Evolutionary conservation across 73 alveolate species (phyloP).

Genomic region (Tetrahymena thermophila): DNA sequence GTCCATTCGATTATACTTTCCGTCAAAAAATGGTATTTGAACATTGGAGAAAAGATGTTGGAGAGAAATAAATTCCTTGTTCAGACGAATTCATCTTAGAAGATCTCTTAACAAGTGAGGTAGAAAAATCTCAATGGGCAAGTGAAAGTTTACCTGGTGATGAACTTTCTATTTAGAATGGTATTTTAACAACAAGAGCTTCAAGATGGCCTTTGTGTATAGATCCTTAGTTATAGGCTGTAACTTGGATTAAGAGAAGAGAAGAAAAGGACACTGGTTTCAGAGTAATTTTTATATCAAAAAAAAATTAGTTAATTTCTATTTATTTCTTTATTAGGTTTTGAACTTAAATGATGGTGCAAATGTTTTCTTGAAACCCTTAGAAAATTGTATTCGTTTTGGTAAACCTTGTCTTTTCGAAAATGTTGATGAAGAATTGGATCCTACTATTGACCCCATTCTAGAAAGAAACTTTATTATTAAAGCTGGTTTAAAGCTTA

Average conservation of each 20-base stretch:
- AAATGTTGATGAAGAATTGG: conserved; percentile 75
- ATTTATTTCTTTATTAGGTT: not conserved
- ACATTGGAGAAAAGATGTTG: conserved; percentile 87
- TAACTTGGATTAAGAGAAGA: conserved; percentile 52
- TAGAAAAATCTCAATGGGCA: conserved; percentile 96
- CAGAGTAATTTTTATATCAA: not conserved
- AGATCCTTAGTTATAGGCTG: conserved; percentile 98
- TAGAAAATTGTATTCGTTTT: conserved; percentile 15
- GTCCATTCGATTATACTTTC: conserved; percentile 82
- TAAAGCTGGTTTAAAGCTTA: conserved; percentile 82
- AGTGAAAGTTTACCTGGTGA: conserved; percentile 98
- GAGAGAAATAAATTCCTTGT: conserved; percentile 76
- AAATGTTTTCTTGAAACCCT: not conserved
- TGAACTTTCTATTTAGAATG: conserved; percentile 95
- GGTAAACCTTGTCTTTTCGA: conserved; percentile 60
- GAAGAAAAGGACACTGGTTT: conserved; percentile 40
- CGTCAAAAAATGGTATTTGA: conserved; percentile 94
- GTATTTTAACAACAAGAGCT: conserved; percentile 94
- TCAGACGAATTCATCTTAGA: conserved; percentile 90
- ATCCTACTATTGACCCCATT: conserved; percentile 99
- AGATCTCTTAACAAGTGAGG: conserved; percentile 93
- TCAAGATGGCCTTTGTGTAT: conserved; percentile 97
- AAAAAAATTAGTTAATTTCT: not conserved
- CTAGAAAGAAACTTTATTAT: conserved; percentile 92
- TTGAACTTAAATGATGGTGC: conserved; percentile 24